phyloP scores from a whole-genome alignment of 2,329 filamentous ascomycete genomes.

The Pestalotiopsis sp. region DNA sequence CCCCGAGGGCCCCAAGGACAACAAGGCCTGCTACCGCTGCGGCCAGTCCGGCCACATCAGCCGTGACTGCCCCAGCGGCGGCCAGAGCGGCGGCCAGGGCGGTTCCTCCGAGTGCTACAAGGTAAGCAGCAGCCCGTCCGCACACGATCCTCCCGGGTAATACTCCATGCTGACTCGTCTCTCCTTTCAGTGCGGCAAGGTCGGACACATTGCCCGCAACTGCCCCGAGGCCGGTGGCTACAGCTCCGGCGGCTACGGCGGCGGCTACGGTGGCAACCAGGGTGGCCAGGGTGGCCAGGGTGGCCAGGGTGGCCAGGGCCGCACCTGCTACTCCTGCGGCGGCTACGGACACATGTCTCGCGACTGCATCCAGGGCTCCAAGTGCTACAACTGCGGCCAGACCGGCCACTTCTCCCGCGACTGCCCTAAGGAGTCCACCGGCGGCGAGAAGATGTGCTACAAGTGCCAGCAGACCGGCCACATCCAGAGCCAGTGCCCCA shows the following conservation, averaged over 20 bases:
- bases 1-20: constrained; percentile 85
- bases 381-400: constrained; percentile 99
- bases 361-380: constrained; percentile 97
- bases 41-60: constrained; percentile 87
- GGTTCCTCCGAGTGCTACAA: constrained; percentile 85
- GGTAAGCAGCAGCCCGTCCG: constrained; percentile 35
- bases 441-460: constrained; percentile 96
- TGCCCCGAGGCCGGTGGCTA: constrained; percentile 65
- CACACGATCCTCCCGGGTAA: constrained; percentile 5
- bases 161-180: constrained; percentile 7
- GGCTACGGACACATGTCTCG: constrained; percentile 96
- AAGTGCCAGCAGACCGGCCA: constrained; percentile 85
- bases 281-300: constrained; percentile 44
- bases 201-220: constrained; percentile 94
- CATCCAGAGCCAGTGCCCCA: constrained; percentile 92
- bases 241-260: constrained; percentile 45
- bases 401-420: constrained; percentile 94
- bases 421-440: constrained; percentile 87
- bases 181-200: constrained; percentile 73
- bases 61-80: constrained; percentile 72
- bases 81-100: constrained; percentile 42
- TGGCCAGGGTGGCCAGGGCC: constrained; percentile 50
- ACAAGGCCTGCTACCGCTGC: constrained; percentile 75
- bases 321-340: constrained; percentile 98
- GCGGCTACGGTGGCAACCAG: constrained; percentile 46